phyloP scores from a whole-genome alignment of 106 monocot genomes.

The Platanthera guangdongensis region DNA sequence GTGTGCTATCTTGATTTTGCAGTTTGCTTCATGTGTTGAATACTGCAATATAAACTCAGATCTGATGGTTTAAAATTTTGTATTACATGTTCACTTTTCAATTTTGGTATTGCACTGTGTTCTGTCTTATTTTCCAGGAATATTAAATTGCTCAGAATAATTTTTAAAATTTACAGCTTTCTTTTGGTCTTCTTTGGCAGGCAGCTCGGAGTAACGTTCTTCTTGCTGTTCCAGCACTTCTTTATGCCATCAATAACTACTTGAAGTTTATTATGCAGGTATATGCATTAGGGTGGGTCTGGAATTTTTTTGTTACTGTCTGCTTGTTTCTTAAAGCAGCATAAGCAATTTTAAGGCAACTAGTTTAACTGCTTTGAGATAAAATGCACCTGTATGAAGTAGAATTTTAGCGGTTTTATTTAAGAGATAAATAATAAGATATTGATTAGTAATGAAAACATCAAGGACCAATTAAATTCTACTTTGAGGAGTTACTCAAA shows the following conservation, averaged over 20 bases:
- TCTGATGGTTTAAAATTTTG: background rate
- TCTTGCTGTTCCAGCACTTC: constrained; percentile 63
- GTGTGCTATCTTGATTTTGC: too few relatives aligned
- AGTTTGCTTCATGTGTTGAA: too few relatives aligned
- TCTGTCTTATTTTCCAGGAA: background rate
- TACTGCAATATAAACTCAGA: too few relatives aligned
- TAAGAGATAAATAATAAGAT: too few relatives aligned
- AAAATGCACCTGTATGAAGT: too few relatives aligned
- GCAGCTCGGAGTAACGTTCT: constrained; percentile 64
- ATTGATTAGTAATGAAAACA: too few relatives aligned
- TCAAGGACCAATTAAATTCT: too few relatives aligned
- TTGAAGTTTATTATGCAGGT: constrained; percentile 78
- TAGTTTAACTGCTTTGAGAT: too few relatives aligned
- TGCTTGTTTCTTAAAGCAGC: too few relatives aligned
- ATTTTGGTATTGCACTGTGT: background rate
- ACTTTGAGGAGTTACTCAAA: too few relatives aligned
- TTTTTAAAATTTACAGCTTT: background rate
- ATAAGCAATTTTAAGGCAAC: too few relatives aligned
- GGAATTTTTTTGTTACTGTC: background rate
- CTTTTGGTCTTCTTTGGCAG: constrained; percentile 13
- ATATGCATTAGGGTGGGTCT: background rate
- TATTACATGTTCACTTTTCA: background rate
- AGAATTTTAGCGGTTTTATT: too few relatives aligned
- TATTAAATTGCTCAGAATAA: background rate
- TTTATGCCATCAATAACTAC: constrained; percentile 77